Conservation (phyloP, 2,329 filamentous ascomycete genomes). For the Chaetomiaceae sp. region DNA sequence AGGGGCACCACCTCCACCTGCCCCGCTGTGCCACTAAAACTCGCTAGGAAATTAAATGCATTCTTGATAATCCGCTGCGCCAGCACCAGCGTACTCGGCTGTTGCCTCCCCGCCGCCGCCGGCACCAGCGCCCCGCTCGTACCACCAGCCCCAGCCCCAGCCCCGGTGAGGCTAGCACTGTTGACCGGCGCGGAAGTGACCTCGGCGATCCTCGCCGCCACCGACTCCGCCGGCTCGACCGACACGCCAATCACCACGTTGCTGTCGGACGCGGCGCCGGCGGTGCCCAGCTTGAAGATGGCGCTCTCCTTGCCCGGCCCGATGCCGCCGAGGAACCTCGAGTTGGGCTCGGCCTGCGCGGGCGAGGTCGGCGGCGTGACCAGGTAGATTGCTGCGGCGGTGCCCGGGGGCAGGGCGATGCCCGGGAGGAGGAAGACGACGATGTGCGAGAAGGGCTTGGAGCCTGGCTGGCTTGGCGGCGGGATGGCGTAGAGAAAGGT, state of each 20-base stretch:
- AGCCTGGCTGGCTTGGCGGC: slow-evolving; percentile 31
- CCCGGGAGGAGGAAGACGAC: slow-evolving; percentile 86
- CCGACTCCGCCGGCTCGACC: slow-evolving; percentile 69
- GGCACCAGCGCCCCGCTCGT: slow-evolving; percentile 21
- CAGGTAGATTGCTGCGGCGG: slow-evolving; percentile 87
- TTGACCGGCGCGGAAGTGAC: slow-evolving; percentile 42
- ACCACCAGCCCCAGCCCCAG: slow-evolving; percentile 15
- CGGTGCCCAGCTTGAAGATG: slow-evolving; percentile 69
- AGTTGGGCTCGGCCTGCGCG: slow-evolving; percentile 49
- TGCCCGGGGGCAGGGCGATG: slow-evolving; percentile 64
- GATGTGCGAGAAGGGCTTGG: slow-evolving; percentile 68
- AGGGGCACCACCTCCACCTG: slow-evolving; percentile 83
- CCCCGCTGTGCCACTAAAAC: slow-evolving; percentile 66
- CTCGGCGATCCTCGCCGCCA: slow-evolving; percentile 64
- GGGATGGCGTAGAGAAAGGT: slow-evolving; percentile 54
- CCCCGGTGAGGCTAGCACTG: slow-evolving; percentile 29
- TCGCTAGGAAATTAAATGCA: slow-evolving; percentile 92
- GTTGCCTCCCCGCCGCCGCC: slow-evolving; percentile 30
- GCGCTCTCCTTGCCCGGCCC: slow-evolving; percentile 87
- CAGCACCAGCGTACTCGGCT: slow-evolving; percentile 67
- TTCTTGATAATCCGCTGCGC: slow-evolving; percentile 95
- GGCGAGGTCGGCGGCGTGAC: slow-evolving; percentile 48
- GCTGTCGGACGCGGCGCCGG: not conserved
- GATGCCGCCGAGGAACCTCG: slow-evolving; percentile 83
- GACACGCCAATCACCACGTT: slow-evolving; percentile 76